Base-by-base conservation (phyloP, 2,329 filamentous ascomycete genomes). In the Knufia petricola region DNA sequence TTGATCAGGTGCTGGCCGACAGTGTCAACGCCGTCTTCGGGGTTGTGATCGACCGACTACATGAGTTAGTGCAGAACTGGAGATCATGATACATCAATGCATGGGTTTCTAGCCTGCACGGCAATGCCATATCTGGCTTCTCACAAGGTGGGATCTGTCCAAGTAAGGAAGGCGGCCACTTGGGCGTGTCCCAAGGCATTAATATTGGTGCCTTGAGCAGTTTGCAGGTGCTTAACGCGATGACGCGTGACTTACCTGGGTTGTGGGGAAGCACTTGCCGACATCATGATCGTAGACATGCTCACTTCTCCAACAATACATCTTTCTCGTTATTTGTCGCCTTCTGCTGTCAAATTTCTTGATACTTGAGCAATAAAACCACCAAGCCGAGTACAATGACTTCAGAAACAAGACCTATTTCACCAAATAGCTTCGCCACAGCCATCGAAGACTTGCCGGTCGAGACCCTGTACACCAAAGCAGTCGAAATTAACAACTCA, bases 61-160 rank as follows among this genome's bases (percentile, higher is more conserved):
- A 98, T 69, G 88, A 90, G 59, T 81, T 95, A 69, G 86, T 94
- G 52, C 92, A 98, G 71, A 85, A 86, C 46, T 90, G 90, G 72
- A 78, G 86, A 64, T 82, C 83, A n/a, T 87, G n/a, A n/a, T n/a
- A n/a, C n/a, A n/a, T n/a, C n/a, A n/a, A n/a, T n/a, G n/a, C n/a
- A n/a, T n/a, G n/a, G n/a, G n/a, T n/a, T n/a, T n/a, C n/a, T n/a
- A n/a, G n/a, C n/a, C n/a, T n/a, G n/a, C n/a, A n/a, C n/a, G n/a
- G n/a, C n/a, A n/a, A n/a, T n/a, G n/a, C n/a, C n/a, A n/a, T n/a
- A n/a, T n/a, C n/a, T n/a, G n/a, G n/a, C n/a, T n/a, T n/a, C n/a
- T n/a, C n/a, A n/a, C n/a, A n/a, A n/a, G n/a, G n/a, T n/a, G n/a
- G n/a, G n/a, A n/a, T n/a, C n/a, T n/a, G n/a, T n/a, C n/a, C n/a